Base-by-base conservation (phyloP, 108 stramenopile species). In the Cyclotella sp. region DNA sequence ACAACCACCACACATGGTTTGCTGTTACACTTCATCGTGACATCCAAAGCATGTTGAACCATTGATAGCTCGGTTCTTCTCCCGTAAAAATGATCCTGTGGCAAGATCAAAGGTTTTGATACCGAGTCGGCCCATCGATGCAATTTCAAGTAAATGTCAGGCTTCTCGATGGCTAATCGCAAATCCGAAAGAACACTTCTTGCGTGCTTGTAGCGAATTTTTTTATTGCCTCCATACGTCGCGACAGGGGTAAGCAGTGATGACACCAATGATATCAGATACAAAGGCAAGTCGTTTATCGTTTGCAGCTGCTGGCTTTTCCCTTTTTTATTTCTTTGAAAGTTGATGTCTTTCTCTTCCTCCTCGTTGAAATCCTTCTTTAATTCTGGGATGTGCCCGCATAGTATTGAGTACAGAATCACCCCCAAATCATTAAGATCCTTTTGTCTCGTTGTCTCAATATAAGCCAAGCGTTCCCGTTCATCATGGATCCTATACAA, bases 71-170 rank as follows among this genome's bases (percentile, higher is more conserved):
- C 70, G 19, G 47, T 42, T 13, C 26, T 19, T 61, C 70, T 42
- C 39, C 76, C 76, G 24, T 77, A 72, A 39, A 77, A 75, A 15
- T 47, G 14, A 58, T 44, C 46, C 2, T 41, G 27, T 22, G 62
- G 30, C 43, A 53, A 16, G 19, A 34, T 34, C 51, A 68, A 30
- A 18, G 45, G 63, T 1, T 44, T 44, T 21, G 19, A 45, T 27
- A 46, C 26, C 19, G 27, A 45, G 22, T 65, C 63, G 16, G 14
- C 63, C 63, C 63, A 65, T 3, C 44, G 19, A 72, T 61, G 27
- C 8, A 29, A 9, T 21, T 60, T 47, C 3, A 72, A 54, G 19
- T 34, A 51, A 26, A 60, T 29, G 0, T 58, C 41, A 44, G 59
- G 60, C 3, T 60, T 61, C 53, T 22, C 29, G 7, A 45, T 24